Conservation (phyloP, 371 early-diverging fungal species). For the Rhizopus microsporus region DNA sequence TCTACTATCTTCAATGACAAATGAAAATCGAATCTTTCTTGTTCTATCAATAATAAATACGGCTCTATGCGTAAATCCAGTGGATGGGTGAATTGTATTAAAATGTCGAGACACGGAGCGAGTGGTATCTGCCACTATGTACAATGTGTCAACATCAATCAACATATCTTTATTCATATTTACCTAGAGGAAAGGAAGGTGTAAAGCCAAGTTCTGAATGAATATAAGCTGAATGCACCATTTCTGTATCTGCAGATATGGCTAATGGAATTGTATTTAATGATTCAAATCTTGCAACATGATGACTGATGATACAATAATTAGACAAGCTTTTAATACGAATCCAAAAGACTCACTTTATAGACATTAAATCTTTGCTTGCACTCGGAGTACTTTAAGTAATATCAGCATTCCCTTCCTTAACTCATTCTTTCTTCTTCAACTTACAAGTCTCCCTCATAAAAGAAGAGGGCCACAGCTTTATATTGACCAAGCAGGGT, state of each 20-base stretch:
- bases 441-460: constrained; percentile 34
- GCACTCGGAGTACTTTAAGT: constrained; percentile 17
- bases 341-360: constrained; percentile 16
- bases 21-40: constrained; percentile 32
- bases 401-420: neutral
- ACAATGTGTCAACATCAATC: neutral
- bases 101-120: constrained; percentile 31
- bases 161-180: neutral
- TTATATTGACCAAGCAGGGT: constrained; percentile 12
- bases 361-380: constrained; percentile 17
- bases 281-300: constrained; percentile 18
- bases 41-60: constrained; percentile 33
- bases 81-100: constrained; percentile 26
- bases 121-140: constrained; percentile 34
- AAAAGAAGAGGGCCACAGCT: constrained; percentile 35
- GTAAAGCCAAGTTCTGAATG: constrained; percentile 9
- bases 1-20: constrained; percentile 32
- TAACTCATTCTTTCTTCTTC: neutral
- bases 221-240: constrained; percentile 25
- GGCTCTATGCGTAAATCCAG: constrained; percentile 22
- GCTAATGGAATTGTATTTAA: constrained; percentile 22
- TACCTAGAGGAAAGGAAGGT: constrained; percentile 34
- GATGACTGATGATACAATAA: constrained; percentile 10
- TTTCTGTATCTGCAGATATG: constrained; percentile 33
- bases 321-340: neutral